Evolutionary conservation across 441 rosid species (phyloP).

Genomic region (Flueggea neowawraea): DNA sequence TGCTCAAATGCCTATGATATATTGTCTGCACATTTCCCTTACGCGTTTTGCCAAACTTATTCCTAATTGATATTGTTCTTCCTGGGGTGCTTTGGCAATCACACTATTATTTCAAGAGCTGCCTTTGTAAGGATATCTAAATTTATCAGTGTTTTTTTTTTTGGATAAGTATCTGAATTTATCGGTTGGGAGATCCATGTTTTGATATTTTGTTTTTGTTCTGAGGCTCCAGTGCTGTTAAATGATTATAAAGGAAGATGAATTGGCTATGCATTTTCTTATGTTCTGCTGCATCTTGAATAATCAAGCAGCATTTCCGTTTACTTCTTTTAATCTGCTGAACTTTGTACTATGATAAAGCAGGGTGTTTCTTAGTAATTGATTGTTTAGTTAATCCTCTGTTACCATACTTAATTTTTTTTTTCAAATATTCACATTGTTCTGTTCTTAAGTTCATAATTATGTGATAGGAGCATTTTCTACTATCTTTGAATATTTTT

Average conservation of each 20-base stretch:
- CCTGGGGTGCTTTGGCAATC: neutral
- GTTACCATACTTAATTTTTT: too few relatives aligned
- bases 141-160: neutral
- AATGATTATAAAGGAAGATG: neutral
- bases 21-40: too few relatives aligned
- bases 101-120: neutral
- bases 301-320: too few relatives aligned
- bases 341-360: too few relatives aligned
- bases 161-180: neutral
- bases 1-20: too few relatives aligned
- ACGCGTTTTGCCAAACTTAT: neutral
- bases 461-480: neutral
- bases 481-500: conserved; percentile 2
- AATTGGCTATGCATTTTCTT: too few relatives aligned
- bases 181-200: neutral
- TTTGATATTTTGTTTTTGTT: neutral
- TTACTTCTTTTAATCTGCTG: too few relatives aligned
- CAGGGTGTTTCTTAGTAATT: too few relatives aligned
- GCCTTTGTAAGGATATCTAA: neutral
- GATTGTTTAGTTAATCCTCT: too few relatives aligned
- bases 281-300: too few relatives aligned
- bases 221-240: neutral
- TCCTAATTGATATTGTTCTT: neutral
- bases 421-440: too few relatives aligned
- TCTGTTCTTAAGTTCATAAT: neutral